Conservation (phyloP, 2,329 filamentous ascomycete genomes). For the Onygenales sp. region DNA sequence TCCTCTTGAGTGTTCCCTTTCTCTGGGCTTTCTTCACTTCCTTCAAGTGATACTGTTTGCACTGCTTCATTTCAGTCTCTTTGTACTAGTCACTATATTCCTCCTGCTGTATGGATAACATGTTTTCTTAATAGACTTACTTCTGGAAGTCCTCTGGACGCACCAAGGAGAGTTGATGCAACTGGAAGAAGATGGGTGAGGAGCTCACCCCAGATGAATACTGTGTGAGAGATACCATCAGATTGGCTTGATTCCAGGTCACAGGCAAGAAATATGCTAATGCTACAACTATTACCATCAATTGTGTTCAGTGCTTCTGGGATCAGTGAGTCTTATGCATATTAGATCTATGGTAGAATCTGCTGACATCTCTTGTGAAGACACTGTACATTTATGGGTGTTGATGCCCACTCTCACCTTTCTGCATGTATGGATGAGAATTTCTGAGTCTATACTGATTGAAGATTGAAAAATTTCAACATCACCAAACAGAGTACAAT, state of each 20-base stretch:
- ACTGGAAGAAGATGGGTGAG: background rate
- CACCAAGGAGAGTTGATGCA: background rate
- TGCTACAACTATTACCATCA: slow-evolving; percentile 1
- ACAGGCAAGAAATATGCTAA: slow-evolving; percentile 7
- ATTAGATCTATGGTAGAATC: background rate
- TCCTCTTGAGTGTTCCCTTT: background rate
- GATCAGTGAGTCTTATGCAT: slow-evolving; percentile 1
- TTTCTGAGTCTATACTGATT: slow-evolving; percentile 3
- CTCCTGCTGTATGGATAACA: background rate
- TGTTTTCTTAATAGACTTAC: slow-evolving; percentile 1
- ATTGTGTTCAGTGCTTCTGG: slow-evolving; percentile 5
- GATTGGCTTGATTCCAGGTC: slow-evolving; percentile 2
- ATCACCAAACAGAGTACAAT: slow-evolving; percentile 4
- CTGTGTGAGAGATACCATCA: background rate
- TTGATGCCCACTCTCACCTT: slow-evolving; percentile 1
- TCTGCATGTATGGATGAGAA: slow-evolving; percentile 2
- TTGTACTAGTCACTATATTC: slow-evolving; percentile 1
- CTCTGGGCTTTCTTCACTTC: background rate
- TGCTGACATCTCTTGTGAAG: background rate
- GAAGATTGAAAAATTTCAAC: slow-evolving; percentile 2
- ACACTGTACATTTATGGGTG: slow-evolving; percentile 4
- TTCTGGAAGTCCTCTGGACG: background rate
- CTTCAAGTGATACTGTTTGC: background rate
- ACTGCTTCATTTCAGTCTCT: slow-evolving; percentile 2
- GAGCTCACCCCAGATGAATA: slow-evolving; percentile 2